Conservation (phyloP, 352 stramenopile species). For the Globisporangium yorkense region DNA sequence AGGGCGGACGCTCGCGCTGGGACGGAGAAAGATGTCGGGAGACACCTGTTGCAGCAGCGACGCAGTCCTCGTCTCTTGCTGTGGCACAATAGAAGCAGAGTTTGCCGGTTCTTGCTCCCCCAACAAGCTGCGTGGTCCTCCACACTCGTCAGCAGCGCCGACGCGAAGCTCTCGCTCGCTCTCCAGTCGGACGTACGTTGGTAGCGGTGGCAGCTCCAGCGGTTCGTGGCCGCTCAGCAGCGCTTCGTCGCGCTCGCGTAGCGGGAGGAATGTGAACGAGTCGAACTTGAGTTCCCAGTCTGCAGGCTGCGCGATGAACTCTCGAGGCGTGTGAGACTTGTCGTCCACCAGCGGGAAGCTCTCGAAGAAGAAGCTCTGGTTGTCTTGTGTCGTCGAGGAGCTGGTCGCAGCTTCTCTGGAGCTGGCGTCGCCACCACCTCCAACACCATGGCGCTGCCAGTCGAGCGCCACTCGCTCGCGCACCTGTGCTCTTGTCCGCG, state of each 20-base stretch:
- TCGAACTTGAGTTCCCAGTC: constrained; percentile 48
- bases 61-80: constrained; percentile 10
- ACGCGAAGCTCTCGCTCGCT: constrained; percentile 24
- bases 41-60: constrained; percentile 42
- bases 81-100: not conserved
- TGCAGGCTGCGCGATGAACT: constrained; percentile 28
- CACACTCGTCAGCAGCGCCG: constrained; percentile 47
- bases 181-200: constrained; percentile 59
- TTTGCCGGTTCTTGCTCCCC: not conserved
- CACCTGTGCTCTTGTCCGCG: constrained; percentile 44
- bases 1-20: constrained; percentile 43
- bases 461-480: constrained; percentile 54
- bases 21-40: constrained; percentile 39
- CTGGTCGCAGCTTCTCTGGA: not conserved
- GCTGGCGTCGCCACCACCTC: not conserved
- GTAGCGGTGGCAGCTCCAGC: constrained; percentile 42
- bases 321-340: constrained; percentile 29
- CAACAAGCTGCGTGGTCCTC: constrained; percentile 1
- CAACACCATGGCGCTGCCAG: constrained; percentile 23
- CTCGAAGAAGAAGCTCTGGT: constrained; percentile 23
- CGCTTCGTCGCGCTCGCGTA: constrained; percentile 61
- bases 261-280: constrained; percentile 51
- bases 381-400: not conserved
- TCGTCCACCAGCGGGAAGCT: constrained; percentile 65
- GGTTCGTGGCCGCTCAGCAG: constrained; percentile 58